Percentiles rank a stretch among this genome's conserved stretches.
Evolutionary conservation across 2,329 filamentous ascomycete species (phyloP).

Genomic region (Colletotrichum graminicola): DNA sequence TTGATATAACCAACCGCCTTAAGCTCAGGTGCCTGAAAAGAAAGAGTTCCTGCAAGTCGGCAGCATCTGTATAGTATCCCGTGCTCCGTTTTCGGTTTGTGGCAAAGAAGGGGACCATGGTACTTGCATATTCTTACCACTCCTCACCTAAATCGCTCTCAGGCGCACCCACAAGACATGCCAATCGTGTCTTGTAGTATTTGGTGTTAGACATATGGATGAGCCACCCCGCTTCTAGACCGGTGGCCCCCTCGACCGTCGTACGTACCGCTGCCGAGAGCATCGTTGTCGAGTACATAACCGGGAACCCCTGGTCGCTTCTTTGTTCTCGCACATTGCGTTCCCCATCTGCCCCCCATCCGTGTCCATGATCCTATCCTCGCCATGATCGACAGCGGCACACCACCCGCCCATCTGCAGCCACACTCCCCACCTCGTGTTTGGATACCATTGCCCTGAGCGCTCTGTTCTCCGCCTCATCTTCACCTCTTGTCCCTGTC

Average conservation of each 20-base stretch:
- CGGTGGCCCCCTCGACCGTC: background rate
- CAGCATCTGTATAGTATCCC: background rate
- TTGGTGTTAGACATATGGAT: background rate
- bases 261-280: background rate
- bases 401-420: constrained; percentile 5
- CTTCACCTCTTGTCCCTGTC: constrained; percentile 22
- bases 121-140: background rate
- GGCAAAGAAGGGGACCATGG: background rate
- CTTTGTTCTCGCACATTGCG: constrained; percentile 10
- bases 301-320: background rate
- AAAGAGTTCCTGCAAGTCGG: background rate
- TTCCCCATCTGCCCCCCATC: constrained; percentile 12
- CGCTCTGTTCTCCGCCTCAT: constrained; percentile 34
- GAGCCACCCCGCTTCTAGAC: background rate
- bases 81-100: background rate
- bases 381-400: constrained; percentile 29
- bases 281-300: background rate
- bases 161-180: background rate
- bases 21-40: background rate
- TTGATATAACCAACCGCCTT: background rate
- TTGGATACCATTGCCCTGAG: constrained; percentile 11
- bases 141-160: background rate
- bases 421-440: constrained; percentile 14
- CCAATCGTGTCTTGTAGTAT: background rate
- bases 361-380: constrained; percentile 10